Percentiles rank a stretch among this genome's conserved stretches.
Evolutionary conservation across 768 basidiomycete genomes (phyloP).

Genomic region (Phanerodontia chrysosporium): DNA sequence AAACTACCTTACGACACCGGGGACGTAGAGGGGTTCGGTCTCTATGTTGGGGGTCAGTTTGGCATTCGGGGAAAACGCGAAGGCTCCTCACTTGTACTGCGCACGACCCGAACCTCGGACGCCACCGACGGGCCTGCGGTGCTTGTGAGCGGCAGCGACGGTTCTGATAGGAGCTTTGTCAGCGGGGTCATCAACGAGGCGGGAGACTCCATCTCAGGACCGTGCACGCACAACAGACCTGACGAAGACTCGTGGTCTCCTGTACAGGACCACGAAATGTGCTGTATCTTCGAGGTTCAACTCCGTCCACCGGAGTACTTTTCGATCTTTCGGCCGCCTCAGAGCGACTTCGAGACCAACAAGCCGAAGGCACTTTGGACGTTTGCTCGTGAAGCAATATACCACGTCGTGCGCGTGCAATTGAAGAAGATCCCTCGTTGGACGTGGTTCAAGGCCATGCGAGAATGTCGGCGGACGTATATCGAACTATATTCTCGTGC

Average conservation of each 20-base stretch:
- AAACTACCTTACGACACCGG: too few species aligned
- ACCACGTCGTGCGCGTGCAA: neutral
- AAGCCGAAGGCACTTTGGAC: constrained; percentile 1
- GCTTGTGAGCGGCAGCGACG: too few species aligned
- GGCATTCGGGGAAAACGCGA: too few species aligned
- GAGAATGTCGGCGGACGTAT: constrained; percentile 1
- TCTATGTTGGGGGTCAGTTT: too few species aligned
- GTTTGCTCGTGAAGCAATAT: neutral
- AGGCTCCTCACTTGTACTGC: too few species aligned
- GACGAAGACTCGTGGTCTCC: too few species aligned
- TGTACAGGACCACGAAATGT: neutral
- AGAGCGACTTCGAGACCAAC: neutral
- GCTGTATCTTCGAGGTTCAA: neutral
- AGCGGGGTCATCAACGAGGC: neutral
- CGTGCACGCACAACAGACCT: neutral
- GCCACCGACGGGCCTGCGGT: too few species aligned
- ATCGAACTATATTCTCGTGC: neutral
- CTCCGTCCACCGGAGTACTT: constrained; percentile 1
- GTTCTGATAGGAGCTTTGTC: too few species aligned
- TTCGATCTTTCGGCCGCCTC: neutral
- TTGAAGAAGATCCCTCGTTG: neutral
- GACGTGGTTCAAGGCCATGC: neutral
- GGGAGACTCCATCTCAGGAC: neutral
- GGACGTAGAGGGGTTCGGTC: too few species aligned
- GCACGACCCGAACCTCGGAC: too few species aligned